A percentile compares a stretch with the other conserved stretches of the same genome.
These are phyloP conservation scores for Castanea mollissima DNA, from an alignment of 306 rosid genomes.

Conservation along the genomic window DNA sequence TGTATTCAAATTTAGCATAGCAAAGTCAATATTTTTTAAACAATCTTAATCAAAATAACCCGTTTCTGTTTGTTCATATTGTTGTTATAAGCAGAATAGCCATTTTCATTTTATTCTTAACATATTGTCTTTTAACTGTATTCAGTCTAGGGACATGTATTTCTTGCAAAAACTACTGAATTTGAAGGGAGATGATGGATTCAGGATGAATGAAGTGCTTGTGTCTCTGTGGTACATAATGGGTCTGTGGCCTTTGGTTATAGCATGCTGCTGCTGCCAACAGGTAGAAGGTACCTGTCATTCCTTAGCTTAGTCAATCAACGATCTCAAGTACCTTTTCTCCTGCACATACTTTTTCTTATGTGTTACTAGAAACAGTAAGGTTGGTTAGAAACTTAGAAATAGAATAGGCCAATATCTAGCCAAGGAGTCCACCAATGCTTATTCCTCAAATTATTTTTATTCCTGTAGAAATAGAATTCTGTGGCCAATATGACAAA, in stretches of 20 bases:
- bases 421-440: neutral
- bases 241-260: conserved; percentile 97
- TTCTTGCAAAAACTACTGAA: conserved; percentile 75
- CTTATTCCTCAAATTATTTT: neutral
- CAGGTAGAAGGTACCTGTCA: conserved; percentile 74
- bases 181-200: conserved; percentile 82
- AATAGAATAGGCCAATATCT: neutral
- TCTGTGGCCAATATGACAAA: neutral
- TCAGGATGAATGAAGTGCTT: conserved; percentile 77
- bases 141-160: conserved; percentile 72
- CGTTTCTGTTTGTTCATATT: neutral
- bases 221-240: conserved; percentile 83
- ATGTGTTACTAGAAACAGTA: neutral
- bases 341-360: conserved; percentile 4
- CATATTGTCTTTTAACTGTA: neutral
- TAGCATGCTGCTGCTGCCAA: conserved; percentile 78
- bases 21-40: neutral
- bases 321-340: neutral
- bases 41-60: neutral
- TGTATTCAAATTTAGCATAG: neutral
- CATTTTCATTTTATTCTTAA: neutral
- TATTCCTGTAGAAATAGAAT: neutral
- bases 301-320: neutral
- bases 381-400: neutral
- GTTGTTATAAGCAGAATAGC: neutral